Conservation (phyloP, 257 asterid genomes). For the Schizonepeta tenuifolia region DNA sequence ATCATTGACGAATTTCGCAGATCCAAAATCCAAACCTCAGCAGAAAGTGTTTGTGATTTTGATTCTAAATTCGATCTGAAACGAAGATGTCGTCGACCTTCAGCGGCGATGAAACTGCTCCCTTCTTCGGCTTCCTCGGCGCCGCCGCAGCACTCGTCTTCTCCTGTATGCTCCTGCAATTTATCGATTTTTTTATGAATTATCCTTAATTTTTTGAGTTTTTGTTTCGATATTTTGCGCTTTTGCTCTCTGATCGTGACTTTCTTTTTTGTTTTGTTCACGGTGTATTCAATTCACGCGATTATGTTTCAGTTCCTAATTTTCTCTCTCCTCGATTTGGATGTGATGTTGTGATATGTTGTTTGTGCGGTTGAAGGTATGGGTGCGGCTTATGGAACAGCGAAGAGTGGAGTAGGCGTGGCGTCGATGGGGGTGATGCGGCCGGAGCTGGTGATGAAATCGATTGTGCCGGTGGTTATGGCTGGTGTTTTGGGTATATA, state of each 20-base stretch:
- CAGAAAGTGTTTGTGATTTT: constrained; percentile 21
- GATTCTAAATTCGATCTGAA: constrained; percentile 27
- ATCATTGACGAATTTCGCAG: too few species aligned
- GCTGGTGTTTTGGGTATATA: constrained; percentile 92
- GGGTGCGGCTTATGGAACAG: constrained; percentile 91
- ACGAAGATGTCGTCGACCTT: constrained; percentile 53
- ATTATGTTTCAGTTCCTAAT: neutral
- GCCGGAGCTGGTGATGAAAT: constrained; percentile 87
- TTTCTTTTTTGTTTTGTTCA: too few species aligned
- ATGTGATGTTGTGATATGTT: neutral
- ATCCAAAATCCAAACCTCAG: constrained; percentile 24
- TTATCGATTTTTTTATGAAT: neutral
- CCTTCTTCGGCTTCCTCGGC: constrained; percentile 74
- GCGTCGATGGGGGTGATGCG: constrained; percentile 94
- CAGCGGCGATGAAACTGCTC: constrained; percentile 80
- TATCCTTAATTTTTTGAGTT: neutral
- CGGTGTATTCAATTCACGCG: neutral
- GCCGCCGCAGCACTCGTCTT: constrained; percentile 76
- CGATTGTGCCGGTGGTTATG: constrained; percentile 87
- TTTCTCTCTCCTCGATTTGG: neutral
- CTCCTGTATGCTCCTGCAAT: constrained; percentile 46
- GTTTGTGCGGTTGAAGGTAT: constrained; percentile 49
- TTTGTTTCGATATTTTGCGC: neutral
- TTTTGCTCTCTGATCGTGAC: neutral
- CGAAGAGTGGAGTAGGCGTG: constrained; percentile 89